Percentiles rank a stretch among this genome's conserved stretches.
These are phyloP conservation scores for Venturia pyrina DNA, from an alignment of 2,329 filamentous ascomycete species.

Conservation along the genomic window DNA sequence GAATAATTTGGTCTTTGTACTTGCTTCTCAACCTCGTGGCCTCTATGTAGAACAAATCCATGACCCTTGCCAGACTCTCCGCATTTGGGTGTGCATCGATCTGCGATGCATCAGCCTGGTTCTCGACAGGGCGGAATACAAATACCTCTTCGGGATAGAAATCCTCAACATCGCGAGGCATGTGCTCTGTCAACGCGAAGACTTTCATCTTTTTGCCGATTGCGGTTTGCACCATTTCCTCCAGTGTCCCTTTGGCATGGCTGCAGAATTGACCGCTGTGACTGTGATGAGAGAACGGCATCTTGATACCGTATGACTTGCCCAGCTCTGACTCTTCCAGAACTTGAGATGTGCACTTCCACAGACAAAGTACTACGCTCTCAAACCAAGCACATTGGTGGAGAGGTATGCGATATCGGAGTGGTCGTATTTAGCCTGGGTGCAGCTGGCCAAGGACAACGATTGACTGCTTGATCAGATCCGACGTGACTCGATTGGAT, in stretches of 20 bases:
- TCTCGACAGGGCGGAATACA: neutral
- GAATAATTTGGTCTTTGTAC: constrained; percentile 61
- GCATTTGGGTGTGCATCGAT: constrained; percentile 33
- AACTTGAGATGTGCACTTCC: neutral
- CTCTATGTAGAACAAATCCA: constrained; percentile 65
- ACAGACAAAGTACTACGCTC: neutral
- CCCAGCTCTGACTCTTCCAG: neutral
- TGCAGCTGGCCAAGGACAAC: neutral
- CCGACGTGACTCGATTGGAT: neutral
- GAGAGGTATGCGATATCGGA: too few species aligned
- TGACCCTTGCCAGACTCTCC: constrained; percentile 42
- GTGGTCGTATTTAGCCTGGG: neutral
- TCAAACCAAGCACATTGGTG: neutral
- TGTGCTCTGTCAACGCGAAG: constrained; percentile 89
- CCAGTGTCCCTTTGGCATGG: constrained; percentile 76
- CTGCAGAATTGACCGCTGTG: constrained; percentile 97
- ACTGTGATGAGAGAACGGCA: constrained; percentile 97
- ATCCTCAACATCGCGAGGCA: constrained; percentile 71
- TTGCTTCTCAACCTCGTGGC: constrained; percentile 60
- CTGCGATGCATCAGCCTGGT: constrained; percentile 23
- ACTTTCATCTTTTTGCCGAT: constrained; percentile 69
- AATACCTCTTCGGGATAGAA: constrained; percentile 83
- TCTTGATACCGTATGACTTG: constrained; percentile 32
- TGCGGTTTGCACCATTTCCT: constrained; percentile 71
- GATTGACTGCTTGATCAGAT: neutral